phyloP scores from a whole-genome alignment of 495 filamentous ascomycete species.

The Achaetomiella virescens region DNA sequence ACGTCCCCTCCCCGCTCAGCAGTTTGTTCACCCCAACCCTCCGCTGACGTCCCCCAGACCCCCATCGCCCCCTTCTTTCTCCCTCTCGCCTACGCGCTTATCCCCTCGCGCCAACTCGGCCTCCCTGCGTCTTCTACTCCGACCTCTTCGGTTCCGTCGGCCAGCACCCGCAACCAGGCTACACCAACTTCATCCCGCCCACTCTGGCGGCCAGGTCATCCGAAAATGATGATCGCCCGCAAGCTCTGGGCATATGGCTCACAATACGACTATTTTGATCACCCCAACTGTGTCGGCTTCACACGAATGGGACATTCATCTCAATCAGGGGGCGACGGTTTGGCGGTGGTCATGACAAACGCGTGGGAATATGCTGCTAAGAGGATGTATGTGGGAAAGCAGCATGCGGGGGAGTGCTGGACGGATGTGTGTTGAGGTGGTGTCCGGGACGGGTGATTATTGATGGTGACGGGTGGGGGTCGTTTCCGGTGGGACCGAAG shows the following conservation, averaged over 20 bases:
- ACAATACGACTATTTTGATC: slow-evolving; percentile 65
- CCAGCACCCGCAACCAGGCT: slow-evolving; percentile 31
- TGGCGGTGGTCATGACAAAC: slow-evolving; percentile 58
- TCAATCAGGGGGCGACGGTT: slow-evolving; percentile 33
- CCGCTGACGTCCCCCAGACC: slow-evolving; percentile 34
- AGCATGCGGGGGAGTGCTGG: slow-evolving; percentile 54
- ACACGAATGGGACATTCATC: slow-evolving; percentile 42
- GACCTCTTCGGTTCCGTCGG: slow-evolving; percentile 67
- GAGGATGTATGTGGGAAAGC: slow-evolving; percentile 57
- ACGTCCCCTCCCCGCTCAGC: background rate
- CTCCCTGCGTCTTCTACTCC: slow-evolving; percentile 72
- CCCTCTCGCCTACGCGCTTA: slow-evolving; percentile 55
- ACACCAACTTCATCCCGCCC: slow-evolving; percentile 40
- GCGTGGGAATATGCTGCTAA: slow-evolving; percentile 33
- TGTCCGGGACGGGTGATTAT: slow-evolving; percentile 44
- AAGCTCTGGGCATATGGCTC: slow-evolving; percentile 65
- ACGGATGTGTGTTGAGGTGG: slow-evolving; percentile 54
- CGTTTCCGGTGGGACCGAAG: slow-evolving; percentile 46
- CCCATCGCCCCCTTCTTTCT: slow-evolving; percentile 53
- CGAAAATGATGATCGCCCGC: slow-evolving; percentile 56
- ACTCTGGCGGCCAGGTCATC: slow-evolving; percentile 53
- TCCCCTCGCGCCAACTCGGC: slow-evolving; percentile 58
- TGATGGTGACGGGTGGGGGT: slow-evolving; percentile 49
- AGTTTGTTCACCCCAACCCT: background rate
- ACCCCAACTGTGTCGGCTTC: slow-evolving; percentile 62